phyloP scores from a whole-genome alignment of 176 grass and related monocot genomes.

The Oryza punctata region DNA sequence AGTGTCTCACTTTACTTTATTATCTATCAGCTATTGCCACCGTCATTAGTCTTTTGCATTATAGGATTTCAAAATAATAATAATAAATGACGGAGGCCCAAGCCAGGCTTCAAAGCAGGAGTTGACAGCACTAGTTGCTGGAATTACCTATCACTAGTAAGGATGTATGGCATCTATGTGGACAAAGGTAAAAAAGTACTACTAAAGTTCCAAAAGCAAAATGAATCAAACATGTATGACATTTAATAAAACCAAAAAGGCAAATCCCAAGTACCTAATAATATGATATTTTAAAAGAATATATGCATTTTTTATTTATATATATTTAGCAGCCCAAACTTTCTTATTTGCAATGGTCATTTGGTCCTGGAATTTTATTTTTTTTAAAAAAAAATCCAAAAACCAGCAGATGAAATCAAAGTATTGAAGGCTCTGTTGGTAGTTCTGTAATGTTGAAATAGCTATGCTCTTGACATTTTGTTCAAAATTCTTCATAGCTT shows the following conservation, averaged over 20 bases:
- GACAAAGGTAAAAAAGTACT: background rate
- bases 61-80: background rate
- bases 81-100: background rate
- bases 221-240: background rate
- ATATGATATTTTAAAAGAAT: background rate
- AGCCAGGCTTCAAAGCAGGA: background rate
- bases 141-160: background rate
- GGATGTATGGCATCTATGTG: background rate
- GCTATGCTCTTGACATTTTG: background rate
- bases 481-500: slow-evolving; percentile 3
- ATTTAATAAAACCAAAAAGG: background rate
- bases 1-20: background rate
- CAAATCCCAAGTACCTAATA: background rate
- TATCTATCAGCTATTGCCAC: background rate
- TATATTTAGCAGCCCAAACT: background rate
- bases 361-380: background rate
- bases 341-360: background rate
- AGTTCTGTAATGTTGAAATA: background rate
- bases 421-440: background rate
- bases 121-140: background rate
- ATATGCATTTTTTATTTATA: background rate
- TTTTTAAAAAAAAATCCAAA: background rate
- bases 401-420: background rate
- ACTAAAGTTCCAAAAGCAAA: background rate
- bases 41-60: background rate